Base-by-base conservation (phyloP, 495 filamentous ascomycete species). In the Neurospora africana region DNA sequence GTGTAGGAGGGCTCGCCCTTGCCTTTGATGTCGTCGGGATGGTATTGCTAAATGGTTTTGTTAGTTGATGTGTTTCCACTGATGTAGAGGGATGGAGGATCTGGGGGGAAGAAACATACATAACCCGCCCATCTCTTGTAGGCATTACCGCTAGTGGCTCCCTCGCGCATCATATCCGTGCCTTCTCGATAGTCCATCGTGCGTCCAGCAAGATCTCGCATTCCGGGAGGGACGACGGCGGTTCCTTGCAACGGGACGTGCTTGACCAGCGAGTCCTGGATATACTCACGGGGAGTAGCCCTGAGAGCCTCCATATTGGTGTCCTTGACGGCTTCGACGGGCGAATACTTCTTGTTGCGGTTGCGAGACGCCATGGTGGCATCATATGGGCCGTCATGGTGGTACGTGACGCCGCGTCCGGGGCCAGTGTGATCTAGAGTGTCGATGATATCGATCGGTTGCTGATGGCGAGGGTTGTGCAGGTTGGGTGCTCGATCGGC, bases 331-430 rank as follows among this genome's bases (percentile, higher is more conserved):
- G 95, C 96, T 39, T 91, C 93, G 17, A 98, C 79, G 0, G 95
- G 95, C 83, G 92, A 77, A 75, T 79, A 84, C 69, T 85, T 82
- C 76, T 80, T 84, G 75, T 87, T 80, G n/a, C 79, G 81, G 79
- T 97, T 97, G 27, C 91, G 83, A 35, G 92, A 87, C 7, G 89
- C 81, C 65, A 92, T 85, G 5, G 91, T 91, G 0, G 95, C 93
- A 79, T 99, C 95, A 74, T 92, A 99, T 0, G 95, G 95, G 0
- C 95, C 95, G 71, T 91, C 92, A 75, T 99, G 95, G 78, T 99
- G 95, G 76, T 97, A 98, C 3, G 84, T 80, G 9, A 79, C 81
- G 21, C 85, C 83, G 4, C 84, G 85, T 9, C 75, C 17, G 2
- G 89, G 81, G 9, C 78, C 76, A 1, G 83, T 79, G 69, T 84